Evolutionary conservation across 768 basidiomycete species (phyloP), one percentile per base, ranked within the genome.

Genomic region (Sarcodon sp.): DNA sequence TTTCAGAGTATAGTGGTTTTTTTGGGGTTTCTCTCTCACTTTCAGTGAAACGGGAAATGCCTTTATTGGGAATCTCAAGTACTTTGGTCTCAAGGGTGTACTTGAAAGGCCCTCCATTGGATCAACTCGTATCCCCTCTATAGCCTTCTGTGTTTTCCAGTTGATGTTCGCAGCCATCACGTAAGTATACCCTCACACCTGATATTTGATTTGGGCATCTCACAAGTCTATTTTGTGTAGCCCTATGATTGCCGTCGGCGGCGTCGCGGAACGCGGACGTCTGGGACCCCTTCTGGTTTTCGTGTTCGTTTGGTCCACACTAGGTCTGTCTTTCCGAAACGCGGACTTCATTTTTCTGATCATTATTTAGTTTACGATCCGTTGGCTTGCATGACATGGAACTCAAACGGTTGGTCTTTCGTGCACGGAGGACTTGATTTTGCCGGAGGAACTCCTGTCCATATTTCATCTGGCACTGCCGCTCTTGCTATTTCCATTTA

Each of bases 331-430:
- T 27, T 4, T 38, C 5, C 37, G 13, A 13, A 16, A 13, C 37
- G 13, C 5, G 13, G 4, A 92, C 89, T 89, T 70, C 77, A 9
- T 86, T 27, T 27, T 3, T 27, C 21, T 27, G 21, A 27, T 27
- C 21, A 27, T 27, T 4, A 27, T n/a, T n/a, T n/a, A 50, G 89
- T 92, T 12, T 97, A 97, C 64, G 85, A 94, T 58, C 91, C 92
- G 2, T 80, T 98, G 49, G 94, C 90, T 0, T 90, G 87, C 66
- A 96, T 93, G 92, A 87, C 91, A 4, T 98, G 94, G 94, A 91
- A 90, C 57, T 53, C 74, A 34, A 76, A 84, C 33, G 77, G 80
- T 9, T 80, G 79, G 92, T 83, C 85, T 0, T 81, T 70, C 64
- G 60, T 77, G 33, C 70, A 87, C 46, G 93, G 90, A 12, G 86